Percentiles rank a stretch among this genome's conserved stretches.
Evolutionary conservation across 768 basidiomycete genomes (phyloP).

Genomic region (Sarcodon aspratus): DNA sequence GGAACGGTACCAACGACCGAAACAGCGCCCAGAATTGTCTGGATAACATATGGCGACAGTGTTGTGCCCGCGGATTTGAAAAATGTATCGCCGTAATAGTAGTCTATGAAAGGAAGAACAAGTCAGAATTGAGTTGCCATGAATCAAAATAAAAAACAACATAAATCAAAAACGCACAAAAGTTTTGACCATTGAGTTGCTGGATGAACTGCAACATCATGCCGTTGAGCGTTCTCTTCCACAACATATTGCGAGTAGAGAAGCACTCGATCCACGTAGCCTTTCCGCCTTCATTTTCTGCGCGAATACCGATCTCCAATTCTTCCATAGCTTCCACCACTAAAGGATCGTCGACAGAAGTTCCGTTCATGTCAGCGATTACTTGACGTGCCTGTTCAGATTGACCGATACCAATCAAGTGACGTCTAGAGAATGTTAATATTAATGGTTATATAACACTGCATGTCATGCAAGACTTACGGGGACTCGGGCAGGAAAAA

Average conservation of each 20-base stretch:
- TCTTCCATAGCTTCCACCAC: conserved; percentile 54
- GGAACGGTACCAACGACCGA: conserved; percentile 66
- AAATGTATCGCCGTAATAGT: conserved; percentile 65
- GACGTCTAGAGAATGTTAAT: conserved; percentile 33
- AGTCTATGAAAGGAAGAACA: conserved; percentile 32
- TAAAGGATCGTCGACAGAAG: conserved; percentile 44
- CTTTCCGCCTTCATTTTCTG: conserved; percentile 73
- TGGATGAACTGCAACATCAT: conserved; percentile 80
- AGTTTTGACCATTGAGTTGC: conserved; percentile 73
- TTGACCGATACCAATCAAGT: conserved; percentile 49
- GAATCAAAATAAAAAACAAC: background rate
- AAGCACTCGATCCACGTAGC: conserved; percentile 76
- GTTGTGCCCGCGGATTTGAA: conserved; percentile 66
- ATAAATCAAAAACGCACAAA: conserved; percentile 33
- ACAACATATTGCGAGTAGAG: conserved; percentile 51
- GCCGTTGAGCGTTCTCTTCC: conserved; percentile 69
- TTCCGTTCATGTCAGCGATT: conserved; percentile 55
- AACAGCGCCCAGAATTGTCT: conserved; percentile 63
- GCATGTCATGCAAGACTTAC: conserved; percentile 24
- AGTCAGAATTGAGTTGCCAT: conserved; percentile 4
- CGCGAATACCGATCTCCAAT: conserved; percentile 50
- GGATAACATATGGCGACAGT: conserved; percentile 65
- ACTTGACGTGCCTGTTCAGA: conserved; percentile 45
- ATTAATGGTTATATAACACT: background rate
- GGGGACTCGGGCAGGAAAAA: conserved; percentile 75